Evolutionary conservation across 108 stramenopile species (phyloP), one percentile per base, ranked within the genome.

Genomic region (Discostella stelligeroides): DNA sequence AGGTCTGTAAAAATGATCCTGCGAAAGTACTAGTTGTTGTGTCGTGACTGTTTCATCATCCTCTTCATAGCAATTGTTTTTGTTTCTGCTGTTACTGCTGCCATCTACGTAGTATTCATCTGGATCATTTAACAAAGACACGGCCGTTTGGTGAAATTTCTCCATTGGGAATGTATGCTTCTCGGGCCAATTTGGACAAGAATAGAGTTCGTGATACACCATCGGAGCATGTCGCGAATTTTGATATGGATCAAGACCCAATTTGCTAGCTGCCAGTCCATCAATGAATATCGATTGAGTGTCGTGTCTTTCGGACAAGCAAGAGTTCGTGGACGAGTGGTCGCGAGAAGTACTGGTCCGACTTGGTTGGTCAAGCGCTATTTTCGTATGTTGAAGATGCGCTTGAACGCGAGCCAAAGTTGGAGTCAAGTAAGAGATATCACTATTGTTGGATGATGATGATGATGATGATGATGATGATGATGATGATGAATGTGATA

Each of bases 121-220:
- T 10, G 38, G 23, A 42, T 79, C 73, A 37, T 64, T 53, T 41
- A 83, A 55, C 18, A 88, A 42, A 0, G 85, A 80, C 59, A 73
- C 46, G 18, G 84, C 84, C 27, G 84, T 72, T 8, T 76, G 60
- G 34, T 69, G 64, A 58, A 88, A 88, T 73, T 88, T 88, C 23
- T 60, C 70, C 80, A 82, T 82, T 15, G 89, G 89, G 73, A 91
- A 91, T 1, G 89, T 88, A 57, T 91, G 85, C 3, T 78, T 65
- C 13, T 41, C 15, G 13, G 89, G 89, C 89, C 89, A 91, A 49
- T 82, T 76, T 0, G 54, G 54, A 76, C 71, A 82, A 2, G 89
- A 91, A 49, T 91, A 91, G 17, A 75, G 56, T 62, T 85, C 84
- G 58, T 91, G 89, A 73, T 91, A 84, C 24, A 91, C 89, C 39